phyloP scores from a whole-genome alignment of 805 yeast genomes.

The Sungouiella blattae region DNA sequence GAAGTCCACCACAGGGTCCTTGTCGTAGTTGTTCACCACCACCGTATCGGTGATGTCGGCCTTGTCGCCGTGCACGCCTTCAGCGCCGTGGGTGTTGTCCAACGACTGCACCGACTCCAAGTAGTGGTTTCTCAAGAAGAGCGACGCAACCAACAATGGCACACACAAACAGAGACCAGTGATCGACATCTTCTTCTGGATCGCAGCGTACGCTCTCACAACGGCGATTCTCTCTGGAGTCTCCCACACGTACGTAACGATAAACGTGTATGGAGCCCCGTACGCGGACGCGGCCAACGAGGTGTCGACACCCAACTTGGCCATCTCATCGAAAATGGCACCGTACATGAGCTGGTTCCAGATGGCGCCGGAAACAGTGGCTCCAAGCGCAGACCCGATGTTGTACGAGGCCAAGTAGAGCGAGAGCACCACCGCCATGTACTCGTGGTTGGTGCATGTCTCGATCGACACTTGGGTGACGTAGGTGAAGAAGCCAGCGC shows the following conservation, averaged over 20 bases:
- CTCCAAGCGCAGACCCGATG: constrained; percentile 63
- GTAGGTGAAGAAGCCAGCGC: constrained; percentile 71
- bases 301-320: constrained; percentile 23
- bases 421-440: constrained; percentile 60
- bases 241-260: constrained; percentile 53
- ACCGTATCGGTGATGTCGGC: constrained; percentile 10
- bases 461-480: constrained; percentile 60
- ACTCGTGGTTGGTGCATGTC: constrained; percentile 56
- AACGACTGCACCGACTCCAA: constrained; percentile 35
- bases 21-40: constrained; percentile 16
- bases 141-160: constrained; percentile 45
- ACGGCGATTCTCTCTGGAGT: constrained; percentile 57
- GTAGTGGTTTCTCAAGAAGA: constrained; percentile 52
- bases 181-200: constrained; percentile 56
- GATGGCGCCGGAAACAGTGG: constrained; percentile 63
- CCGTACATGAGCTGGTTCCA: constrained; percentile 61
- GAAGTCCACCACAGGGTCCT: constrained; percentile 15
- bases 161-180: constrained; percentile 54
- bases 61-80: constrained; percentile 13
- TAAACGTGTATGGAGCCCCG: constrained; percentile 50
- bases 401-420: constrained; percentile 55
- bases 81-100: constrained; percentile 13
- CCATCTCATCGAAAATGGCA: constrained; percentile 32
- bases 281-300: constrained; percentile 31
- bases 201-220: constrained; percentile 54